These are phyloP conservation scores for Castanopsis chinensis DNA, from an alignment of 306 rosid species.

Conservation along the genomic window DNA sequence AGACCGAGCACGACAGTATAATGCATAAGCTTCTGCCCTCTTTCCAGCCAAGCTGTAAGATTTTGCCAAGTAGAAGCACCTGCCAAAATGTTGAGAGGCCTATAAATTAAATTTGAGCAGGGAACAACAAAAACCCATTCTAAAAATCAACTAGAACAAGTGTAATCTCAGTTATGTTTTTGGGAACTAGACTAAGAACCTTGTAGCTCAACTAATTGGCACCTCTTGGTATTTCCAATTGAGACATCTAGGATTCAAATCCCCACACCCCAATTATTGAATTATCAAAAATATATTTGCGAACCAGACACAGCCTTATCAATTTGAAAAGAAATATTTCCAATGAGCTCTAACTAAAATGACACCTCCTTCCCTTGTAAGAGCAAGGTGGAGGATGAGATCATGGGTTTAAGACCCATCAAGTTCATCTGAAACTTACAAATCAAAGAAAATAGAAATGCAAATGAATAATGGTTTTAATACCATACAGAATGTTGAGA, in stretches of 20 bases:
- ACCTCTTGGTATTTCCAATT: too few species aligned
- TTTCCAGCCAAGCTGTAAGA: slow-evolving; percentile 89
- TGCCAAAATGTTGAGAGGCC: slow-evolving; percentile 25
- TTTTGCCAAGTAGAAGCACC: slow-evolving; percentile 93
- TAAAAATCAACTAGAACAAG: neutral
- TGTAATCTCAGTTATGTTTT: neutral
- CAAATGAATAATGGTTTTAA: neutral
- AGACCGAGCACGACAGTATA: slow-evolving; percentile 65
- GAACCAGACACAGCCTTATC: neutral
- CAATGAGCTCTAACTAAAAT: too few species aligned
- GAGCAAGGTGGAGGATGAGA: too few species aligned
- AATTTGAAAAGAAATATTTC: neutral
- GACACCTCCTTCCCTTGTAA: too few species aligned
- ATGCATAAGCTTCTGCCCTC: slow-evolving; percentile 90
- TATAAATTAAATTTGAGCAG: neutral
- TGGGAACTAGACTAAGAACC: too few species aligned
- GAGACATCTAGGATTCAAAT: too few species aligned
- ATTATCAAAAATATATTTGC: neutral
- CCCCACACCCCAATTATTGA: too few species aligned
- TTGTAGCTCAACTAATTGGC: too few species aligned
- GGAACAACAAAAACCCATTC: neutral
- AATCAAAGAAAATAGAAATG: neutral
- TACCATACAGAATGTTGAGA: neutral
- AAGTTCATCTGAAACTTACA: too few species aligned
- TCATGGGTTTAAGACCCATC: too few species aligned